Percentiles rank a stretch among this genome's conserved stretches.
These are phyloP conservation scores for Lentinula aciculospora DNA, from an alignment of 768 basidiomycete genomes.

Conservation along the genomic window DNA sequence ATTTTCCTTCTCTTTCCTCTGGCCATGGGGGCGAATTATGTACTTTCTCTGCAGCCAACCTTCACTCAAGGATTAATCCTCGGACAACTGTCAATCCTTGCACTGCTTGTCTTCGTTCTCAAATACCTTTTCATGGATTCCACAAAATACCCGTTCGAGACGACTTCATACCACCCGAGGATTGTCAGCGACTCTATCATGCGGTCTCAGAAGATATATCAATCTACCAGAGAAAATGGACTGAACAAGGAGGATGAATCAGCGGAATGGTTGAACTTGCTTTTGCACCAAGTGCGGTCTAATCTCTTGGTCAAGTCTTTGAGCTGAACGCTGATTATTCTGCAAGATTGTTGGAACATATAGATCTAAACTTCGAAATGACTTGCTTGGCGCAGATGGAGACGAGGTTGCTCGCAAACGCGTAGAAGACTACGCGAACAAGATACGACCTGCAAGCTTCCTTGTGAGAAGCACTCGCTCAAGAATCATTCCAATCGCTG, in stretches of 20 bases:
- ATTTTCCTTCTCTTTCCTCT: background rate
- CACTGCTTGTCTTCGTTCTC: conserved; percentile 74
- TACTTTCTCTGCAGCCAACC: conserved; percentile 75
- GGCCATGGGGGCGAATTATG: conserved; percentile 47
- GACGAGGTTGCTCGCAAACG: conserved; percentile 77
- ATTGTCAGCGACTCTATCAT: conserved; percentile 41
- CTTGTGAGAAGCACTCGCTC: conserved; percentile 38
- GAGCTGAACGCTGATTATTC: conserved; percentile 5
- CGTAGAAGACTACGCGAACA: conserved; percentile 80
- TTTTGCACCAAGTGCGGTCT: conserved; percentile 64
- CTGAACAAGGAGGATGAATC: conserved; percentile 48
- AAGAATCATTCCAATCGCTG: background rate
- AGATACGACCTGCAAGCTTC: conserved; percentile 62
- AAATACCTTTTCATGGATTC: conserved; percentile 95
- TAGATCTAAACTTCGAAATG: conserved; percentile 70
- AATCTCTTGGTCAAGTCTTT: background rate
- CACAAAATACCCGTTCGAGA: conserved; percentile 48
- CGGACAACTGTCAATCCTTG: conserved; percentile 84
- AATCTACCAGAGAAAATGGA: conserved; percentile 17
- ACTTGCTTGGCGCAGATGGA: conserved; percentile 64
- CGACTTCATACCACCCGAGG: conserved; percentile 55
- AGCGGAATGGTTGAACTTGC: conserved; percentile 86
- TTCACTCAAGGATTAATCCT: conserved; percentile 95
- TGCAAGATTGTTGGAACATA: conserved; percentile 67
- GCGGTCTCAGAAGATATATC: conserved; percentile 27